Percentiles rank a stretch among this genome's conserved stretches.
phyloP scores from a whole-genome alignment of 2,329 filamentous ascomycete genomes.

The Podosphaera fusca region DNA sequence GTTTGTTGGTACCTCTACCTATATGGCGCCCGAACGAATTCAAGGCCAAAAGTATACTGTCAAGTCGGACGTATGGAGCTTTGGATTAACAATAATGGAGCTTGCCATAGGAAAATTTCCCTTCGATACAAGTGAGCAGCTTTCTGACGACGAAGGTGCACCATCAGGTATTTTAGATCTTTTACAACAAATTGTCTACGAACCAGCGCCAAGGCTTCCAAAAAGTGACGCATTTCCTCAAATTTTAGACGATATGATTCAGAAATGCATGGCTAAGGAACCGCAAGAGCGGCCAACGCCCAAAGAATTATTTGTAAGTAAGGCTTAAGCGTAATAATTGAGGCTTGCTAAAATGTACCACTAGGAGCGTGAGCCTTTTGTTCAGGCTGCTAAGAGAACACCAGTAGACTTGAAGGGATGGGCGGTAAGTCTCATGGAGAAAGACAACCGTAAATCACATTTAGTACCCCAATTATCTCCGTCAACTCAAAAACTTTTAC shows the following conservation, averaged over 20 bases:
- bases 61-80: slow-evolving; percentile 98
- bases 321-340: slow-evolving; percentile 4
- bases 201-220: slow-evolving; percentile 76
- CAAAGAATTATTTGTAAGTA: slow-evolving; percentile 67
- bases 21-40: slow-evolving; percentile 97
- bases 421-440: slow-evolving; percentile 84
- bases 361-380: slow-evolving; percentile 77
- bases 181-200: slow-evolving; percentile 90
- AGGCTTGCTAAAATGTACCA: slow-evolving; percentile 3
- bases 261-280: slow-evolving; percentile 80
- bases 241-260: slow-evolving; percentile 91
- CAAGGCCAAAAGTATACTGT: slow-evolving; percentile 94
- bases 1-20: slow-evolving; percentile 94
- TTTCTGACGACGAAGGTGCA: slow-evolving; percentile 52
- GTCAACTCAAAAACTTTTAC: slow-evolving; percentile 52
- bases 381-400: slow-evolving; percentile 88
- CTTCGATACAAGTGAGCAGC: slow-evolving; percentile 52
- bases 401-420: slow-evolving; percentile 84
- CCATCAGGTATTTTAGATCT: slow-evolving; percentile 91
- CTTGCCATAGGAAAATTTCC: slow-evolving; percentile 93
- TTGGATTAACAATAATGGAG: slow-evolving; percentile 88
- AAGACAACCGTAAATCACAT: slow-evolving; percentile 87
- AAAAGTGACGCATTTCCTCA: slow-evolving; percentile 94
- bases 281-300: slow-evolving; percentile 78
- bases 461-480: slow-evolving; percentile 61